Evolutionary conservation across 2,329 filamentous ascomycete species (phyloP).

Genomic region (Aureobasidium lini): DNA sequence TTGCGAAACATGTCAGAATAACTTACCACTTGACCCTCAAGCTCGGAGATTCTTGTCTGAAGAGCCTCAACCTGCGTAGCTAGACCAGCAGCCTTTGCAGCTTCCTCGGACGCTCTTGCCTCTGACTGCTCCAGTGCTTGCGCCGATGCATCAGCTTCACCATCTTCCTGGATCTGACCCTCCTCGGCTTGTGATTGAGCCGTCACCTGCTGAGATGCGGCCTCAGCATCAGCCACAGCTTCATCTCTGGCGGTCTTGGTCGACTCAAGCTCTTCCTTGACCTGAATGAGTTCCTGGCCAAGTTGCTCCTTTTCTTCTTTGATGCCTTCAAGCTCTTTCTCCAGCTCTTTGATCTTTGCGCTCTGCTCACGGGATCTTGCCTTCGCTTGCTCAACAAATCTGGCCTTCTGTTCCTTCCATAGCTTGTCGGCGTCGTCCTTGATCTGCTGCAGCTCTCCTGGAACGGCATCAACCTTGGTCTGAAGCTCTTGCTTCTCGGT

Average conservation of each 20-base stretch:
- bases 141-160: background rate
- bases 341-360: constrained; percentile 49
- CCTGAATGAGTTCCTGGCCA: constrained; percentile 20
- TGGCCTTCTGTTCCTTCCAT: constrained; percentile 42
- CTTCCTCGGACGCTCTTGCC: constrained; percentile 31
- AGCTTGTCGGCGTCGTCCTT: constrained; percentile 38
- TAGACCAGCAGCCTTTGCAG: constrained; percentile 29
- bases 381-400: constrained; percentile 46
- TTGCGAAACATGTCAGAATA: background rate
- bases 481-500: constrained; percentile 44
- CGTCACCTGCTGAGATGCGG: constrained; percentile 23
- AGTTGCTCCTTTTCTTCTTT: constrained; percentile 56
- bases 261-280: constrained; percentile 49
- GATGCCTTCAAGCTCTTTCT: constrained; percentile 44
- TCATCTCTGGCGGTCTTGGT: constrained; percentile 59
- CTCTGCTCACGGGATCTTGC: constrained; percentile 57
- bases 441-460: constrained; percentile 37
- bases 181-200: constrained; percentile 17
- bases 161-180: constrained; percentile 19
- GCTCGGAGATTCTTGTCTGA: constrained; percentile 55
- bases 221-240: constrained; percentile 40
- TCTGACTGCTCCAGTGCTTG: constrained; percentile 35
- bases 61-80: constrained; percentile 40
- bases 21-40: constrained; percentile 49
- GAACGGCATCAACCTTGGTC: constrained; percentile 41